Percentiles rank a stretch among this genome's conserved stretches.
Conservation (phyloP, 139 green algal genomes). For the Chlorella sp. region DNA sequence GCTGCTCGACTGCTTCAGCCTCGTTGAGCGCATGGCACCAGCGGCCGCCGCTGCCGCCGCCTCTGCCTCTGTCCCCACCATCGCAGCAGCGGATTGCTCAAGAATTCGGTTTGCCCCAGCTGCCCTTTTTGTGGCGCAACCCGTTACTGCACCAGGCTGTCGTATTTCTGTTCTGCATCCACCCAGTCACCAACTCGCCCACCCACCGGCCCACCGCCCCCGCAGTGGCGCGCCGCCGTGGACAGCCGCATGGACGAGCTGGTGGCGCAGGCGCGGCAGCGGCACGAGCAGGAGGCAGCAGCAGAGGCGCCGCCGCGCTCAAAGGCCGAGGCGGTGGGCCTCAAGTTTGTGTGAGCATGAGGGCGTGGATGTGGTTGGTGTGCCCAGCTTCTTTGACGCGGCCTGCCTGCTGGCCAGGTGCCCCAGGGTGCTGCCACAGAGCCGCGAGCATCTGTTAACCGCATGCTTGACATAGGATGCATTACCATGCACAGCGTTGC, state of each 20-base stretch:
- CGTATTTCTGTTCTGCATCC: too few species aligned
- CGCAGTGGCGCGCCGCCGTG: conserved; percentile 28
- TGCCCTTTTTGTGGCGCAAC: neutral
- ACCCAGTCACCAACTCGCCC: neutral
- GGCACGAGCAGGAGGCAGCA: neutral
- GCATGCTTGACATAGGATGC: too few species aligned
- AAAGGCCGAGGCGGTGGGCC: conserved; percentile 14
- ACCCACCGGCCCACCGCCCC: neutral
- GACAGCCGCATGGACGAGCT: conserved; percentile 25
- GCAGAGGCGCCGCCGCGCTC: neutral
- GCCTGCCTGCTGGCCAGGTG: too few species aligned
- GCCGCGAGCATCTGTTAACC: too few species aligned
- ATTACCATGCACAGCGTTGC: too few species aligned
- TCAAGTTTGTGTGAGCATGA: conserved; percentile 28
- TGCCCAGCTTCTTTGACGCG: too few species aligned
- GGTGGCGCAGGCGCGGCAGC: conserved; percentile 17
- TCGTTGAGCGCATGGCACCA: neutral
- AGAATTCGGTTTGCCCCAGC: too few species aligned
- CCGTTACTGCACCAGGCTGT: too few species aligned
- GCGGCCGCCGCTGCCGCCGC: neutral
- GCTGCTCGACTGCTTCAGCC: neutral
- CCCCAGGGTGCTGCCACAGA: too few species aligned
- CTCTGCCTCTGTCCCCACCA: too few species aligned
- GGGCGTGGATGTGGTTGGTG: neutral
- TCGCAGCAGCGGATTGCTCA: too few species aligned